Percentiles rank a stretch among this genome's conserved stretches.
These are phyloP conservation scores for Ziziphus jujuba DNA, from an alignment of 306 rosid genomes.

Conservation along the genomic window DNA sequence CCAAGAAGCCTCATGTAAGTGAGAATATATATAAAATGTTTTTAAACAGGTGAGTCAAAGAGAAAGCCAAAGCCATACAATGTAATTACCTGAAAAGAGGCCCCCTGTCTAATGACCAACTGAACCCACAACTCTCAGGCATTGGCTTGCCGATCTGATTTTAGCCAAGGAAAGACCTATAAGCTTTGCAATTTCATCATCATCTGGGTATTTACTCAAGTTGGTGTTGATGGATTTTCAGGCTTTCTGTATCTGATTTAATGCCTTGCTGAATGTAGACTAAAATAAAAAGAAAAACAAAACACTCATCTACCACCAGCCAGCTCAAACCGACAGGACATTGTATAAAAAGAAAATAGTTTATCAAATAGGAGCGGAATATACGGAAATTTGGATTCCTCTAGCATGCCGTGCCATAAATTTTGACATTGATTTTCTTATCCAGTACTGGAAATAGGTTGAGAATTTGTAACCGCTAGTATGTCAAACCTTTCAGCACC, in stretches of 20 bases:
- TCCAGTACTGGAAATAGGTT: constrained; percentile 92
- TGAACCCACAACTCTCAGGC: constrained; percentile 78
- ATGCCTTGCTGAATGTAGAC: constrained; percentile 67
- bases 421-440: constrained; percentile 77
- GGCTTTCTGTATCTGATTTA: constrained; percentile 73
- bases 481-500: constrained; percentile 90
- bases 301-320: constrained; percentile 31
- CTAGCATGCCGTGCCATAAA: constrained; percentile 64
- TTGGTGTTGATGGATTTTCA: constrained; percentile 48
- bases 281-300: constrained; percentile 41
- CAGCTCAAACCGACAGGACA: constrained; percentile 11
- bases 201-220: constrained; percentile 48
- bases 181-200: constrained; percentile 65
- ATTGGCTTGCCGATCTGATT: constrained; percentile 72
- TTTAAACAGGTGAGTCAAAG: neutral
- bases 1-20: neutral
- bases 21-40: neutral
- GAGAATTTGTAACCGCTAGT: constrained; percentile 82
- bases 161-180: constrained; percentile 82
- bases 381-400: constrained; percentile 75
- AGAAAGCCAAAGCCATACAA: constrained; percentile 43
- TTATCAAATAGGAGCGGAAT: constrained; percentile 32
- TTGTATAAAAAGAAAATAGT: constrained; percentile 28
- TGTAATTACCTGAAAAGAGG: constrained; percentile 40
- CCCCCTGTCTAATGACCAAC: constrained; percentile 68